Evolutionary conservation across 2,329 filamentous ascomycete genomes (phyloP).

Genomic region (Stenocarpella maydis): DNA sequence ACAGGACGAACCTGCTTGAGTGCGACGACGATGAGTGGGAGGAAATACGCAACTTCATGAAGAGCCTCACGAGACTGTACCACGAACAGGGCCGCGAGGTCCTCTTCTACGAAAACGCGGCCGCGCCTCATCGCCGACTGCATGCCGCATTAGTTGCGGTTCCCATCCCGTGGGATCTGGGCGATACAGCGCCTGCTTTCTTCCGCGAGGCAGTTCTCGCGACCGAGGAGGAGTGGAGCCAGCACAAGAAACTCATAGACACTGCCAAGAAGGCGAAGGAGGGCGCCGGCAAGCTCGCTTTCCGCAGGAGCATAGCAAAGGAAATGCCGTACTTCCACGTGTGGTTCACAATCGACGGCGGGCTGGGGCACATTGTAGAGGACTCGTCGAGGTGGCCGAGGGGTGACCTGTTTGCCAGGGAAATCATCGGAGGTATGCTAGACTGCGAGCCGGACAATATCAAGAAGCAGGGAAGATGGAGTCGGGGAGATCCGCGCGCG

Average conservation of each 20-base stretch:
- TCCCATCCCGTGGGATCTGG: slow-evolving; percentile 89
- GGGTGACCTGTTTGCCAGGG: slow-evolving; percentile 91
- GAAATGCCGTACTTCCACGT: slow-evolving; percentile 99
- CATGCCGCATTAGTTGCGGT: slow-evolving; percentile 89
- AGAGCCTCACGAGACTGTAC: slow-evolving; percentile 91
- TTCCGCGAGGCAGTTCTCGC: slow-evolving; percentile 94
- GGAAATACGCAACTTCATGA: slow-evolving; percentile 99
- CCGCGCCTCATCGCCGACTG: slow-evolving; percentile 75
- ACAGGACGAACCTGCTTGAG: slow-evolving; percentile 90
- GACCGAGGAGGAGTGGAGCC: slow-evolving; percentile 91
- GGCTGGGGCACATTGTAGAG: slow-evolving; percentile 91
- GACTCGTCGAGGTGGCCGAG: slow-evolving; percentile 85
- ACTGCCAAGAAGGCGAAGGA: slow-evolving; percentile 72
- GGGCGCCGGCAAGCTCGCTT: slow-evolving; percentile 81
- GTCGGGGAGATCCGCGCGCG: slow-evolving; percentile 71
- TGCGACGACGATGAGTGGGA: slow-evolving; percentile 99
- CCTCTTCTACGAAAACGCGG: slow-evolving; percentile 97
- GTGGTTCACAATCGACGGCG: slow-evolving; percentile 93
- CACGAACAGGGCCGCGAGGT: slow-evolving; percentile 92
- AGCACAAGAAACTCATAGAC: slow-evolving; percentile 94
- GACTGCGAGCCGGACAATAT: slow-evolving; percentile 83
- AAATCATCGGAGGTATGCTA: slow-evolving; percentile 91
- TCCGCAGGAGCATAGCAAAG: slow-evolving; percentile 83
- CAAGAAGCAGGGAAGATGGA: slow-evolving; percentile 91
- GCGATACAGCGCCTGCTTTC: slow-evolving; percentile 90